Percentiles rank a stretch among this genome's conserved stretches.
phyloP scores from a whole-genome alignment of 257 asterid genomes.

The Solanum pinnatisectum region DNA sequence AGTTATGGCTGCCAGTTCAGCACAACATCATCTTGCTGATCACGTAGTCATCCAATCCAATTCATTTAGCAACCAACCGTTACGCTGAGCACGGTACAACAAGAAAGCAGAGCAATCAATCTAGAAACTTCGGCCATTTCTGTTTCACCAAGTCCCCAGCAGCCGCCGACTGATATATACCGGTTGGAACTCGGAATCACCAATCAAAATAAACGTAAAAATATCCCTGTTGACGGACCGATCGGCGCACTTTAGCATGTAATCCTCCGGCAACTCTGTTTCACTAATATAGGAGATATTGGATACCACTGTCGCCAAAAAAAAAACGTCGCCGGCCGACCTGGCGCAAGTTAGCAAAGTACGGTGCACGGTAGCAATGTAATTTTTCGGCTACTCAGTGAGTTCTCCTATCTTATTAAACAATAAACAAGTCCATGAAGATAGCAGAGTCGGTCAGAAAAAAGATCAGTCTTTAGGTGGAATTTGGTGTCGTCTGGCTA shows the following conservation, averaged over 20 bases:
- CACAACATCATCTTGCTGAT: not conserved
- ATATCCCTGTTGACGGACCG: not conserved
- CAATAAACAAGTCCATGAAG: not conserved
- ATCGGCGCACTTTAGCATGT: not conserved
- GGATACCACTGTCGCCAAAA: not conserved
- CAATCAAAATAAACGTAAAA: not conserved
- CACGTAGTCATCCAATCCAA: not conserved
- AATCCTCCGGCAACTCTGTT: not conserved
- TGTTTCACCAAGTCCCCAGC: not conserved
- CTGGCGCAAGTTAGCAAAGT: slow-evolving; percentile 9
- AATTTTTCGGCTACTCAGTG: not conserved
- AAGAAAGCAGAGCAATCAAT: not conserved
- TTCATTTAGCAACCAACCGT: not conserved
- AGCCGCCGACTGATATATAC: not conserved
- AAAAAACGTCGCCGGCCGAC: not conserved
- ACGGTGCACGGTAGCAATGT: slow-evolving; percentile 9
- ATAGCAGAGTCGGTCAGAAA: not conserved
- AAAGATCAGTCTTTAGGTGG: not conserved
- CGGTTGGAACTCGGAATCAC: not conserved
- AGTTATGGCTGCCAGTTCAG: not conserved
- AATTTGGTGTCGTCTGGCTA: not conserved
- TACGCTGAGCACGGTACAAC: not conserved
- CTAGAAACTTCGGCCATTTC: not conserved
- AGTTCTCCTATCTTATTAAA: not conserved
- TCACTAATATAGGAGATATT: not conserved